Percentiles rank a stretch among this genome's conserved stretches.
Conservation (phyloP, 2,329 filamentous ascomycete genomes). For the Verticillium zaregamsianum region DNA sequence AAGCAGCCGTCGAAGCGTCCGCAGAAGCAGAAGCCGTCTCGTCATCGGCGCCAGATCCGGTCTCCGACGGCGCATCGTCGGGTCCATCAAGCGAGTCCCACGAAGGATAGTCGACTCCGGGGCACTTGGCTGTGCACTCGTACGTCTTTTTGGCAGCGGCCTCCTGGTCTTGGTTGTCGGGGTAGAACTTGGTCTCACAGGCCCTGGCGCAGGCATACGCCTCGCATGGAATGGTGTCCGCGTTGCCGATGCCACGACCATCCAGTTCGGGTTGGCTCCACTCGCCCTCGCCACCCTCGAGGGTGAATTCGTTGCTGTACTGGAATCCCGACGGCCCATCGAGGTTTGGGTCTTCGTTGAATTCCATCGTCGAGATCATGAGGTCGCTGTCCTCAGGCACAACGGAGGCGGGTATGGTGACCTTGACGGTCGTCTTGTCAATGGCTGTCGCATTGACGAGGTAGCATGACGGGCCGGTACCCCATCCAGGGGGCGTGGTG, state of each 20-base stretch:
- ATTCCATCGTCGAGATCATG: constrained; percentile 18
- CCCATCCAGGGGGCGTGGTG: constrained; percentile 22
- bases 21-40: background rate
- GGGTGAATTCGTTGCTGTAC: constrained; percentile 10
- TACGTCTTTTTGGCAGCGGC: constrained; percentile 2
- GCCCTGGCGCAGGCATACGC: constrained; percentile 9
- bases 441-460: constrained; percentile 24
- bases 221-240: constrained; percentile 6
- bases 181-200: constrained; percentile 8
- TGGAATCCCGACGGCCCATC: constrained; percentile 8
- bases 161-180: background rate
- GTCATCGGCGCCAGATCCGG: background rate
- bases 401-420: constrained; percentile 24
- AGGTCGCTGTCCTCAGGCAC: constrained; percentile 24
- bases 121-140: constrained; percentile 1
- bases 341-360: constrained; percentile 5
- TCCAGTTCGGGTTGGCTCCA: constrained; percentile 10
- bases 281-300: constrained; percentile 8
- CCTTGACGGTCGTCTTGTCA: constrained; percentile 18
- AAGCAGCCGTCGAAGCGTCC: background rate
- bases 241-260: constrained; percentile 2
- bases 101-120: constrained; percentile 1
- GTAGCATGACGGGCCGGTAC: constrained; percentile 25
- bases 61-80: background rate
- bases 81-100: background rate